These are phyloP conservation scores for Physcia stellaris DNA, from an alignment of 495 filamentous ascomycete species.

Conservation along the genomic window DNA sequence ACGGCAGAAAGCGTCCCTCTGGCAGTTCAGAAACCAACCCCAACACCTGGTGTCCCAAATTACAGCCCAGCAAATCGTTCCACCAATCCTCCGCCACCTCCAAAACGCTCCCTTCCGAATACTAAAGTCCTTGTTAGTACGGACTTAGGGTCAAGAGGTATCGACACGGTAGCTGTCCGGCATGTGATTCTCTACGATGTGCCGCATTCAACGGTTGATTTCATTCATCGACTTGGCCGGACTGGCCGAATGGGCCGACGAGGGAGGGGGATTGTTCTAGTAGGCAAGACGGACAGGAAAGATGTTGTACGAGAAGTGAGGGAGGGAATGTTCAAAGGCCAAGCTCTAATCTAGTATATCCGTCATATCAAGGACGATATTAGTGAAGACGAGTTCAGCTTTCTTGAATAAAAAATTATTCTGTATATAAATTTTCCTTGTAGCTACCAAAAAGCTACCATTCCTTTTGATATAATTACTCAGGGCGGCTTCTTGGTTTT, in stretches of 20 bases:
- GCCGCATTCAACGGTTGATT: constrained; percentile 89
- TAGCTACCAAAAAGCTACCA: too few relatives aligned
- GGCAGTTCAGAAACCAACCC: constrained; percentile 16
- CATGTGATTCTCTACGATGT: constrained; percentile 92
- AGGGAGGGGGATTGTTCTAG: constrained; percentile 77
- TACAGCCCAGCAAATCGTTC: constrained; percentile 6
- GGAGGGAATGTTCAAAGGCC: constrained; percentile 85
- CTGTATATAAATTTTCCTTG: too few relatives aligned
- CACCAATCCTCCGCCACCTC: constrained; percentile 2
- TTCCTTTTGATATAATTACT: too few relatives aligned
- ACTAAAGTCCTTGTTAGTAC: constrained; percentile 89
- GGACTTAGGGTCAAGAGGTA: constrained; percentile 80
- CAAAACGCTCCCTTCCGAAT: constrained; percentile 38
- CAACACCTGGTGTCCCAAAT: constrained; percentile 19
- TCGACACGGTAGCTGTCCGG: constrained; percentile 84
- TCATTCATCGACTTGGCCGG: constrained; percentile 86
- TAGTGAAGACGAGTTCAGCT: too few relatives aligned
- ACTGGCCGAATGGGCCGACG: constrained; percentile 86
- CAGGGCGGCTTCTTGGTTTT: too few relatives aligned
- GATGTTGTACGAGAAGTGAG: constrained; percentile 87
- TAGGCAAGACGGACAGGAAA: constrained; percentile 76
- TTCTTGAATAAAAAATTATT: too few relatives aligned
- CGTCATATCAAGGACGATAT: neutral
- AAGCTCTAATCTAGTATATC: constrained; percentile 69
- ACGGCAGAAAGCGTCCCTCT: constrained; percentile 5